phyloP scores from a whole-genome alignment of 75 land plant genomes.

The Sequoia sempervirens region DNA sequence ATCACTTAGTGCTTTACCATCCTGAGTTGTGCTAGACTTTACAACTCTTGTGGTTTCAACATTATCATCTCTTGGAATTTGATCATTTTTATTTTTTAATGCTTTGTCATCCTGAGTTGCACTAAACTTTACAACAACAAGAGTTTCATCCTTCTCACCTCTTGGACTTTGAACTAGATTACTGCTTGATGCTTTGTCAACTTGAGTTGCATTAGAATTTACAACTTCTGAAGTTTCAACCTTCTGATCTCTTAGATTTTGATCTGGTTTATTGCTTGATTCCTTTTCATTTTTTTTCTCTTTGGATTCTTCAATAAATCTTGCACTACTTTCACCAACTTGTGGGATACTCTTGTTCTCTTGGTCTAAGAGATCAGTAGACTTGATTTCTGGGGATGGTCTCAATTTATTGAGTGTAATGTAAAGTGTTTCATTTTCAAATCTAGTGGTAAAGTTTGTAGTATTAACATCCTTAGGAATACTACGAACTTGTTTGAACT shows the following conservation, averaged over 20 bases:
- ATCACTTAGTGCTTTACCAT: too few relatives aligned
- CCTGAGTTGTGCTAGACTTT: too few relatives aligned
- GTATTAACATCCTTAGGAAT: neutral
- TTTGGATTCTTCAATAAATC: neutral
- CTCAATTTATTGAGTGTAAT: neutral
- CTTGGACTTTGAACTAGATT: too few relatives aligned
- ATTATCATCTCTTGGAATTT: too few relatives aligned
- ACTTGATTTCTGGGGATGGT: neutral
- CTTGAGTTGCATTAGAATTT: neutral
- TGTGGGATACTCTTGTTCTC: neutral
- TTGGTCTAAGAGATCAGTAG: neutral
- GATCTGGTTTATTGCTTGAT: neutral
- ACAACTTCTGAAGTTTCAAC: too few relatives aligned
- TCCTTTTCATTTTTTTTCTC: neutral
- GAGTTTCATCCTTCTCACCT: neutral
- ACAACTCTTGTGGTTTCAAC: too few relatives aligned
- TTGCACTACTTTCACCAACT: neutral
- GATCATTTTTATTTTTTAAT: too few relatives aligned
- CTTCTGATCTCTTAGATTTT: neutral
- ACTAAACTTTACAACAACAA: neutral
- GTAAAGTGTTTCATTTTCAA: neutral
- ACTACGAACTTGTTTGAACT: neutral
- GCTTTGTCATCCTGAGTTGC: neutral
- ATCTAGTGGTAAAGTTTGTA: neutral
- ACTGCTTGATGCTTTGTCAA: too few relatives aligned